These are phyloP conservation scores for Alternaria longipes DNA, from an alignment of 2,329 filamentous ascomycete species.

Conservation along the genomic window DNA sequence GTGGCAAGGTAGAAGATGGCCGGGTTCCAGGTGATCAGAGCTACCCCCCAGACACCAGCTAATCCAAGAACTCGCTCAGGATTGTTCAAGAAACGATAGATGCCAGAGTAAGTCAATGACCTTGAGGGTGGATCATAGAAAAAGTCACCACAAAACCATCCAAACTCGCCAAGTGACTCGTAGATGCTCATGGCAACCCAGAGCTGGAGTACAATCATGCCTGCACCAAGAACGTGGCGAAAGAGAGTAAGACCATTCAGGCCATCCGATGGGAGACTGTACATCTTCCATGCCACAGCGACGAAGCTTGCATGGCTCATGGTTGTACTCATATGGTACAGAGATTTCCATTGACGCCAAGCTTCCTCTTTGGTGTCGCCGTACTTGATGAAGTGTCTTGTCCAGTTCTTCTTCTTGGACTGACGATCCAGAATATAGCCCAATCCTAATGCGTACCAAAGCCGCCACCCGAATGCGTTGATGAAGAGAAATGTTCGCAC, in stretches of 20 bases:
- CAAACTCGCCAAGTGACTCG: constrained; percentile 94
- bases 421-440: constrained; percentile 86
- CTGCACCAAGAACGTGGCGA: constrained; percentile 83
- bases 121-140: constrained; percentile 92
- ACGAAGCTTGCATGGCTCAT: constrained; percentile 91
- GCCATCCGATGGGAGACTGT: constrained; percentile 86
- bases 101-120: constrained; percentile 87
- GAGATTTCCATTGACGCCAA: constrained; percentile 97
- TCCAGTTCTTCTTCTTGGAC: constrained; percentile 93
- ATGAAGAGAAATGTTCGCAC: constrained; percentile 82
- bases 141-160: constrained; percentile 98
- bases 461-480: constrained; percentile 82
- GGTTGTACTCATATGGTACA: constrained; percentile 91
- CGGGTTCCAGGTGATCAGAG: constrained; percentile 89
- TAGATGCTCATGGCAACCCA: constrained; percentile 96
- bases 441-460: constrained; percentile 92
- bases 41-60: constrained; percentile 94
- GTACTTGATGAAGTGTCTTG: constrained; percentile 95
- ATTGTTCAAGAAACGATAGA: constrained; percentile 98
- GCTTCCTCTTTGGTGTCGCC: constrained; percentile 90
- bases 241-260: constrained; percentile 84
- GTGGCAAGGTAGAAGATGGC: constrained; percentile 88
- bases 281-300: constrained; percentile 96
- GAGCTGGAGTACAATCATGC: constrained; percentile 83
- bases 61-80: constrained; percentile 93